These are phyloP conservation scores for Lophiotrema nucula DNA, from an alignment of 495 filamentous ascomycete species.

Conservation along the genomic window DNA sequence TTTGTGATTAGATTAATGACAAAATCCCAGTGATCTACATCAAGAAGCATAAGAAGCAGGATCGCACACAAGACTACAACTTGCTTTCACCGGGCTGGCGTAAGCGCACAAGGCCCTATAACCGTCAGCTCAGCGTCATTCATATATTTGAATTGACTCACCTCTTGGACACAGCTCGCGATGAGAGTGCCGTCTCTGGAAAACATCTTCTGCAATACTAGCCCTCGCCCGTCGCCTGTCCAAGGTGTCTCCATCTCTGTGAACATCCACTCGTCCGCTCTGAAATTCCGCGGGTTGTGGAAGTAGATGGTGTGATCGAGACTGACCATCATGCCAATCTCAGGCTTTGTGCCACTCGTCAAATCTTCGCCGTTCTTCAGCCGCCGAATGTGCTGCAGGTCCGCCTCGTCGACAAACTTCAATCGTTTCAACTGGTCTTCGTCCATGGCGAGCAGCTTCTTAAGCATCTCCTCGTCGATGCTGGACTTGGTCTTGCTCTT, in stretches of 20 bases:
- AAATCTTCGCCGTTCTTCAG: constrained; percentile 23
- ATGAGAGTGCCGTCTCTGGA: constrained; percentile 76
- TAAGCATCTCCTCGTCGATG: constrained; percentile 33
- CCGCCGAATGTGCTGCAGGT: constrained; percentile 18
- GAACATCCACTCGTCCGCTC: constrained; percentile 92
- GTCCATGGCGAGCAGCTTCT: constrained; percentile 35
- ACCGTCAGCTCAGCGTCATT: background rate
- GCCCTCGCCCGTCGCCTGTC: constrained; percentile 82
- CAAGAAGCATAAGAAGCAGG: too few relatives aligned
- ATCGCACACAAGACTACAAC: constrained; percentile 3
- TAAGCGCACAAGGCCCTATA: constrained; percentile 22
- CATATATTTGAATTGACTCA: background rate
- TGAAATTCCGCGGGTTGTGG: constrained; percentile 75
- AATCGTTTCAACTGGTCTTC: constrained; percentile 30
- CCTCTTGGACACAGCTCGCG: constrained; percentile 77
- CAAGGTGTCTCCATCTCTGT: constrained; percentile 92
- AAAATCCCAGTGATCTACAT: too few relatives aligned
- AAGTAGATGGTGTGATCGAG: constrained; percentile 95
- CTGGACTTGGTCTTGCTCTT: constrained; percentile 37
- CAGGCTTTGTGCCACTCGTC: constrained; percentile 37
- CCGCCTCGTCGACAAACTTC: constrained; percentile 21
- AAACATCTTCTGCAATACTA: constrained; percentile 87
- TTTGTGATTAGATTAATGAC: too few relatives aligned
- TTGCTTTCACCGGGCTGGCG: constrained; percentile 26
- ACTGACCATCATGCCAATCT: constrained; percentile 93